phyloP scores from a whole-genome alignment of 2,329 filamentous ascomycete species.

The Xylaria digitata region DNA sequence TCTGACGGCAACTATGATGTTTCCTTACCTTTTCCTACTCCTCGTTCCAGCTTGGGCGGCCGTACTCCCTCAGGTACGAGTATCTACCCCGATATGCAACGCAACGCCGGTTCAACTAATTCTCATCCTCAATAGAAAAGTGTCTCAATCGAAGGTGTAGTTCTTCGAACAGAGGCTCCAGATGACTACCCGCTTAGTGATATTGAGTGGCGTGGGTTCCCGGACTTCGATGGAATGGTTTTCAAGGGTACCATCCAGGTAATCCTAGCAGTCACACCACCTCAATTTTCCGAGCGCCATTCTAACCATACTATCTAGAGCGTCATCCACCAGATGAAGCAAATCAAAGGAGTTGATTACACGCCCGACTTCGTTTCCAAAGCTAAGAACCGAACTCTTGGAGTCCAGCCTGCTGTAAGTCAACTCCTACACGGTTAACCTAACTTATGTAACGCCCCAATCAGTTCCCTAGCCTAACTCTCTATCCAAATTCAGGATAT shows the following conservation, averaged over 20 bases:
- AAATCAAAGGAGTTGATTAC: conserved; percentile 25
- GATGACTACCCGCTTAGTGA: conserved; percentile 8
- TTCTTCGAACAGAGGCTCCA: not conserved
- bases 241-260: conserved; percentile 31
- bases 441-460: not conserved
- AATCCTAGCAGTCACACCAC: not conserved
- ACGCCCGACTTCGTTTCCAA: conserved; percentile 16
- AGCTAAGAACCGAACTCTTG: not conserved
- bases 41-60: conserved; percentile 3
- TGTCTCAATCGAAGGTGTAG: not conserved
- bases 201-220: conserved; percentile 29
- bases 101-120: not conserved
- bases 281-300: not conserved
- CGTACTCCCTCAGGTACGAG: conserved; percentile 3
- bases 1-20: not conserved
- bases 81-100: not conserved
- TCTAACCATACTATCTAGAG: conserved; percentile 9
- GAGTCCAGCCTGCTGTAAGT: not conserved
- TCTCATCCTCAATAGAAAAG: not conserved
- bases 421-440: not conserved
- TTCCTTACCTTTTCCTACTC: not conserved
- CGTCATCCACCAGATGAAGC: conserved; percentile 26
- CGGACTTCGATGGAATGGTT: conserved; percentile 21
- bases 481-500: not conserved
- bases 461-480: not conserved